phyloP scores from a whole-genome alignment of 352 stramenopile genomes.

The Phytophthora gonapodyides region DNA sequence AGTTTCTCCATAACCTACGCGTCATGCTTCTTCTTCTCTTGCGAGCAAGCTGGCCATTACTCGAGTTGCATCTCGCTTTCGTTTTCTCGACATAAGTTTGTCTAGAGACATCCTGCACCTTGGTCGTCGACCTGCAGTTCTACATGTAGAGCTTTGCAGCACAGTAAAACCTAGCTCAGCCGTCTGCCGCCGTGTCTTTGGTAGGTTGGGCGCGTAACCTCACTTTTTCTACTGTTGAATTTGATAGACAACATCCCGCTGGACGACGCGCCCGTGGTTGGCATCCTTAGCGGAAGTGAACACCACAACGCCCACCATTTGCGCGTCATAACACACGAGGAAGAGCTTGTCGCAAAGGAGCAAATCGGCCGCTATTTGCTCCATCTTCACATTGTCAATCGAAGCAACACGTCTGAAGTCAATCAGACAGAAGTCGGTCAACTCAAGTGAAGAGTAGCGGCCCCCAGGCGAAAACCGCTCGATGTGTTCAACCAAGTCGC shows the following conservation, averaged over 20 bases:
- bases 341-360: constrained; percentile 16
- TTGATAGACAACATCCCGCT: constrained; percentile 5
- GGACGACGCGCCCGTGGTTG: no score
- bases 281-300: constrained; percentile 13
- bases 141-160: no score
- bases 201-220: background rate
- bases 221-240: background rate
- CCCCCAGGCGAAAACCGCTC: constrained; percentile 11
- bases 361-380: constrained; percentile 15
- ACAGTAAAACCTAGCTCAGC: no score
- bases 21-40: no score
- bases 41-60: no score
- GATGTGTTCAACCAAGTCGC: constrained; percentile 10
- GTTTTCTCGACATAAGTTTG: no score
- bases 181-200: no score
- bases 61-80: no score
- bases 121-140: no score
- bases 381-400: constrained; percentile 3
- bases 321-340: constrained; percentile 21
- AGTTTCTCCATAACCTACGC: no score
- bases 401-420: constrained; percentile 15
- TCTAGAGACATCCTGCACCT: no score
- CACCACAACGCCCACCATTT: constrained; percentile 17
- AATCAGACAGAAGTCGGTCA: constrained; percentile 8
- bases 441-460: constrained; percentile 5